A percentile compares a stretch with the other conserved stretches of the same genome.
These are phyloP conservation scores for Podila epigama DNA, from an alignment of 192 early-diverging fungal genomes.

Conservation along the genomic window DNA sequence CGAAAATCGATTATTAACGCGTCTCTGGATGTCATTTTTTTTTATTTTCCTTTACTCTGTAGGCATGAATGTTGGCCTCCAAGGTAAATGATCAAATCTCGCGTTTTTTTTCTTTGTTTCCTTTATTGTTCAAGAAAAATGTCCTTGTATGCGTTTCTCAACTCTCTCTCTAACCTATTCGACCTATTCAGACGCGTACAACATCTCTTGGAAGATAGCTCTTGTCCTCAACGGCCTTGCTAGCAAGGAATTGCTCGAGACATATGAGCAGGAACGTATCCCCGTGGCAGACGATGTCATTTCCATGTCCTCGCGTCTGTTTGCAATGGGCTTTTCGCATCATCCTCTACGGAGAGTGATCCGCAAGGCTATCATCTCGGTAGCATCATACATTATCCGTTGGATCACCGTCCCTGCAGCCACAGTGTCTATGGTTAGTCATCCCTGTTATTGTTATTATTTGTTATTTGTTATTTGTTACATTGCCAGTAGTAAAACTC, in stretches of 20 bases:
- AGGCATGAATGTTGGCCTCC: slow-evolving; percentile 53
- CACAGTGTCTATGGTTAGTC: slow-evolving; percentile 34
- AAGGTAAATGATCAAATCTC: slow-evolving; percentile 10
- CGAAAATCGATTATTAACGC: too few relatives aligned
- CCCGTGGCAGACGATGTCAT: slow-evolving; percentile 34
- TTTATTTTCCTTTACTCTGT: background rate
- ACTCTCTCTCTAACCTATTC: too few relatives aligned
- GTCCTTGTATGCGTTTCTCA: slow-evolving; percentile 2
- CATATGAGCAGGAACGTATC: slow-evolving; percentile 30
- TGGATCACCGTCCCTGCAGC: slow-evolving; percentile 18
- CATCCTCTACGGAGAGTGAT: background rate
- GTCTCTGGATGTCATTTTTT: background rate
- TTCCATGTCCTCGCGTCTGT: slow-evolving; percentile 30
- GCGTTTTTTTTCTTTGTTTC: background rate
- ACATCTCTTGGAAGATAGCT: slow-evolving; percentile 57
- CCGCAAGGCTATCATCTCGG: slow-evolving; percentile 10
- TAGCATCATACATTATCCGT: slow-evolving; percentile 10
- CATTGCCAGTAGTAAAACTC: too few relatives aligned
- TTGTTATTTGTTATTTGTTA: too few relatives aligned
- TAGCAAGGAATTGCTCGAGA: slow-evolving; percentile 9
- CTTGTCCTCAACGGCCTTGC: slow-evolving; percentile 29
- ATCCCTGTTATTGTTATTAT: too few relatives aligned
- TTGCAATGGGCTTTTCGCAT: slow-evolving; percentile 29
- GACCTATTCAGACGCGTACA: slow-evolving; percentile 49
- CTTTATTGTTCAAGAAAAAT: background rate